These are phyloP conservation scores for Dalechampia spathulata DNA, from an alignment of 441 rosid genomes.

Conservation along the genomic window DNA sequence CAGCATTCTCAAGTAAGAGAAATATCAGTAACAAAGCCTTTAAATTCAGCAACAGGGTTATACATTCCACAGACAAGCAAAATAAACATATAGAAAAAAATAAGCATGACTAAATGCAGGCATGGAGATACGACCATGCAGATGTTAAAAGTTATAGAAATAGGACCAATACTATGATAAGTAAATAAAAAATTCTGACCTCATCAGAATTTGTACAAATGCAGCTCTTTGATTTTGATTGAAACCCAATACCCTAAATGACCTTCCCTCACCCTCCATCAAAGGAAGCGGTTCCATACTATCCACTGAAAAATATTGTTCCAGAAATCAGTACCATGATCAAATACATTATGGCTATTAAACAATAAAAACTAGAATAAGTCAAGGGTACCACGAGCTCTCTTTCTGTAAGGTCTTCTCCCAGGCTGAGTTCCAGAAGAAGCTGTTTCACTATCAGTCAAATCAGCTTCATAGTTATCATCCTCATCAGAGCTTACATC, in stretches of 20 bases:
- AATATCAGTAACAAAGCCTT: neutral
- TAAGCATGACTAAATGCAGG: neutral
- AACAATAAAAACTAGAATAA: conserved; percentile 5
- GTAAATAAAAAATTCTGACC: conserved; percentile 31
- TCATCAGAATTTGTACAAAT: conserved; percentile 89
- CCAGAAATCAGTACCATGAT: conserved; percentile 13
- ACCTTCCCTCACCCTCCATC: conserved; percentile 99
- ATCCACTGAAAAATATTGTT: conserved; percentile 38
- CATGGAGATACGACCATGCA: neutral
- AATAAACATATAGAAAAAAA: neutral
- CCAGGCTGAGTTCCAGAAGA: conserved; percentile 65
- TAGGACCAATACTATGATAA: neutral
- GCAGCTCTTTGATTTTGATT: conserved; percentile 94
- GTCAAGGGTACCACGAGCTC: conserved; percentile 54
- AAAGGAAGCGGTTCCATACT: conserved; percentile 68
- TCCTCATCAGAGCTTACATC: conserved; percentile 96
- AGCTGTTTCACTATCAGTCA: conserved; percentile 75
- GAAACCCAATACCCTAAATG: conserved; percentile 91
- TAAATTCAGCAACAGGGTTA: neutral
- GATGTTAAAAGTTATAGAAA: neutral
- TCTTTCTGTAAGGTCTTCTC: conserved; percentile 71
- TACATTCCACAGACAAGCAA: neutral
- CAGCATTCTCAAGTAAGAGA: conserved; percentile 9
- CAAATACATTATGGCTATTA: conserved; percentile 2
- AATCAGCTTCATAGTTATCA: conserved; percentile 92